Evolutionary conservation across 23 red algal genomes (phyloP).

Genomic region (Cyanidiococcus yangmingshanensis): DNA sequence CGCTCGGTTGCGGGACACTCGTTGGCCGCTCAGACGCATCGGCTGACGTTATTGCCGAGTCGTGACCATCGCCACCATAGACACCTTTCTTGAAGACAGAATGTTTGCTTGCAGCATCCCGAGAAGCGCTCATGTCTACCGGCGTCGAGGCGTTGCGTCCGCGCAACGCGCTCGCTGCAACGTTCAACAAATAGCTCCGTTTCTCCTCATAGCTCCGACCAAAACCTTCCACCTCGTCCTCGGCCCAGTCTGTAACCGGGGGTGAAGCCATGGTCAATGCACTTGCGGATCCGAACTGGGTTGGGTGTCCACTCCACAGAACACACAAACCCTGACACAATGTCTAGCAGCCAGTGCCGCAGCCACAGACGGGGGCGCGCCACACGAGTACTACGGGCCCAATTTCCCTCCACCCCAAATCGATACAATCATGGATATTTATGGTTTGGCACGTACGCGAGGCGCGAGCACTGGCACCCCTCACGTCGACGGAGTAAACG

Average conservation of each 20-base stretch:
- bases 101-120: not conserved
- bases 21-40: not conserved
- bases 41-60: not conserved
- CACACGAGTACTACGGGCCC: too few species aligned
- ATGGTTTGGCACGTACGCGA: too few species aligned
- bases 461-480: too few species aligned
- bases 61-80: not conserved
- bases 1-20: not conserved
- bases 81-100: too few species aligned
- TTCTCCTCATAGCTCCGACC: not conserved
- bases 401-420: too few species aligned
- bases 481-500: too few species aligned
- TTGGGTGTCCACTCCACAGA: too few species aligned
- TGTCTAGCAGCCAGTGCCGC: too few species aligned
- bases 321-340: too few species aligned
- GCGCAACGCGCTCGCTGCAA: not conserved
- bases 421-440: too few species aligned
- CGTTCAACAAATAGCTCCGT: not conserved
- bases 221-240: not conserved
- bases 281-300: too few species aligned
- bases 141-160: not conserved
- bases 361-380: too few species aligned
- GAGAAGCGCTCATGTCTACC: not conserved
- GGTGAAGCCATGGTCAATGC: not conserved
- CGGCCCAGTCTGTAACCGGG: not conserved